Conservation (phyloP, 1,139 yeast species). For the Zygosaccharomyces sapae region DNA sequence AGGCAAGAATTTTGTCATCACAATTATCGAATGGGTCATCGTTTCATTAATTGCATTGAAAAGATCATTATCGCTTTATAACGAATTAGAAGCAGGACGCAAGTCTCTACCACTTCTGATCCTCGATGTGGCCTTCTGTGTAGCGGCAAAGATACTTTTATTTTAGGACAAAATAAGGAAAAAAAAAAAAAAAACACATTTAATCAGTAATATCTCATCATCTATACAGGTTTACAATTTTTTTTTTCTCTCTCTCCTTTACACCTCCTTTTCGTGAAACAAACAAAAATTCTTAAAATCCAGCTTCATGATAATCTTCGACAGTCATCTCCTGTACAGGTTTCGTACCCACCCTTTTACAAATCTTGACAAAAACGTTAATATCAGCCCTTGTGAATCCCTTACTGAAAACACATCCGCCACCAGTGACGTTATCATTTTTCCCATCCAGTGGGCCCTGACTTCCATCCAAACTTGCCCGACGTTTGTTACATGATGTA, state of each 20-base stretch:
- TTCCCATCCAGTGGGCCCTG: conserved; percentile 5
- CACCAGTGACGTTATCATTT: conserved; percentile 7
- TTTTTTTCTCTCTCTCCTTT: not conserved
- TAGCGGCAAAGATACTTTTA: conserved; percentile 21
- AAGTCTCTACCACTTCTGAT: conserved; percentile 10
- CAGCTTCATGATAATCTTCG: conserved; percentile 27
- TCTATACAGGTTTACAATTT: not conserved
- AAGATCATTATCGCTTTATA: conserved; percentile 13
- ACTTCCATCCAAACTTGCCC: conserved; percentile 7
- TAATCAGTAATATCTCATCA: not conserved
- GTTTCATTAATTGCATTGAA: conserved; percentile 15
- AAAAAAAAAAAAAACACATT: conserved; percentile 2
- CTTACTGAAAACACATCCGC: conserved; percentile 28
- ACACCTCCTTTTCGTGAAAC: not conserved
- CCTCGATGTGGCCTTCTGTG: conserved; percentile 21
- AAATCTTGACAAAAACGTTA: conserved; percentile 26
- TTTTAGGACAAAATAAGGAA: conserved; percentile 11
- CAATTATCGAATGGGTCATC: conserved; percentile 10
- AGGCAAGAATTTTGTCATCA: conserved; percentile 4
- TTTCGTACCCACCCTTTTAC: conserved; percentile 19
- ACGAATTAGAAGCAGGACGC: conserved; percentile 3
- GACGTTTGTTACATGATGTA: conserved; percentile 27
- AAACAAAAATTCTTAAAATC: conserved; percentile 18
- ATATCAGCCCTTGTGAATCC: conserved; percentile 35
- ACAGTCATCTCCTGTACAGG: conserved; percentile 27